Evolutionary conservation across 768 basidiomycete genomes (phyloP), one percentile per base, ranked within the genome.

Genomic region (Artomyces pyxidatus): DNA sequence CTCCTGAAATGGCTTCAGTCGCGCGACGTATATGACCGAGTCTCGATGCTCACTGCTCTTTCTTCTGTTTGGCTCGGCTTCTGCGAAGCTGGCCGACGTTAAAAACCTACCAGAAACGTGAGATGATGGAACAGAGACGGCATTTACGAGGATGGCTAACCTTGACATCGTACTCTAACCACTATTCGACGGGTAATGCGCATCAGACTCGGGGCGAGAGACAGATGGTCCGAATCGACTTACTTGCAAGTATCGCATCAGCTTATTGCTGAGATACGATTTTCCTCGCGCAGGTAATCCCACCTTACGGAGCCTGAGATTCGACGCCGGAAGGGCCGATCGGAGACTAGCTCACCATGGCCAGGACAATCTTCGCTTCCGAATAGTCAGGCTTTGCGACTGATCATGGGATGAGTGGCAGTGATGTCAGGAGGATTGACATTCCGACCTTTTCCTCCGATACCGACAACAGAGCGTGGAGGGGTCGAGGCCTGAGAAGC

Each of bases 331-430:
- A 19, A 12, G 21, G 41, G 19, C 26, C 35, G 19, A 50, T 23
- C 16, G 50, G 32, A 49, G 19, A 40, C 52, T 47, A 12, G 50
- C 68, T 42, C 45, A 92, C 95, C 90, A 97, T 97, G 3, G 95
- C 95, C 10, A 98, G 78, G 6, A 99, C 92, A 56, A 99, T 96
- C 77, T 98, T 99, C 30, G 91, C 90, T 62, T 97, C 94, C 3
- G 93, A 96, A 59, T 98, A 98, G 61, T 99, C 96, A 5, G 96
- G 96, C 65, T 95, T 97, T 47, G 88, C 86, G 41, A 95, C 90
- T 93, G 56, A 39, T 40, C 32, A 41, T 11, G 9, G 16, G 55
- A 29, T 47, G 47, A 4, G n/a, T 35, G n/a, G 19, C 39, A n/a
- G n/a, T n/a, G n/a, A n/a, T n/a, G n/a, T n/a, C n/a, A n/a, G n/a